Evolutionary conservation across 169 alveolate genomes (phyloP), one percentile per base, ranked within the genome.

Genomic region (Eimeria necatrix): DNA sequence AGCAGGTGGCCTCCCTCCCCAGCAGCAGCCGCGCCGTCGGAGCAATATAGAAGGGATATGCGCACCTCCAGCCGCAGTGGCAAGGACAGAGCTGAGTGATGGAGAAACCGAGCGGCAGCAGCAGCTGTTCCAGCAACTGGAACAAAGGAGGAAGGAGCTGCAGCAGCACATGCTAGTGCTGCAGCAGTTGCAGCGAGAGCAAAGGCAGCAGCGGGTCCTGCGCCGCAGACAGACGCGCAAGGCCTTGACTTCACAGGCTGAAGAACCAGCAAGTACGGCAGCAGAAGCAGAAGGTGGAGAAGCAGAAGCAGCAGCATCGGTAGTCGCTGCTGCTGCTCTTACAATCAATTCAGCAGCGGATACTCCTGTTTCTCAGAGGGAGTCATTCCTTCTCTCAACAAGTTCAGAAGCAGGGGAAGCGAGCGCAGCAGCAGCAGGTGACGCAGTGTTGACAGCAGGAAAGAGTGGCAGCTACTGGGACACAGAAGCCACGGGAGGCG

Each of bases 221-320:
- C 78, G 78, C 78, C 78, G 78, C 49, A 41, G 78, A 24, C 78
- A 68, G 78, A 41, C 78, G 46, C 78, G 78, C 78, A 68, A 20
- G 32, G 78, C 78, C 22, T 12, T 18, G 78, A 41, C 16, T 68
- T 6, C 78, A 3, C 78, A 68, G 8, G 78, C 46, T 24, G 16
- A 9, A n/a, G 78, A n/a, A 12, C 32, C 78, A n/a, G 49, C 78
- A 22, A 48, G 51, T 9, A 18, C 78, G 20, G 59, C 85, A 74
- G 85, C 85, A 32, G 53, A 9, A 74, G 85, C 60, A 48, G 85
- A 74, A 14, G 85, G 24, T 10, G 56, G 16, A 8, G 60, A 32
- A 51, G 85, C 41, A 51, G 56, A 59, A 41, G 12, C 49, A 53
- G 76, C 56, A 60, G 60, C 73, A 18, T 24, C 92, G 74, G 51